Percentiles rank a stretch among this genome's conserved stretches.
phyloP scores from a whole-genome alignment of 148 eudicot genomes.

The Amaranthus palmeri region DNA sequence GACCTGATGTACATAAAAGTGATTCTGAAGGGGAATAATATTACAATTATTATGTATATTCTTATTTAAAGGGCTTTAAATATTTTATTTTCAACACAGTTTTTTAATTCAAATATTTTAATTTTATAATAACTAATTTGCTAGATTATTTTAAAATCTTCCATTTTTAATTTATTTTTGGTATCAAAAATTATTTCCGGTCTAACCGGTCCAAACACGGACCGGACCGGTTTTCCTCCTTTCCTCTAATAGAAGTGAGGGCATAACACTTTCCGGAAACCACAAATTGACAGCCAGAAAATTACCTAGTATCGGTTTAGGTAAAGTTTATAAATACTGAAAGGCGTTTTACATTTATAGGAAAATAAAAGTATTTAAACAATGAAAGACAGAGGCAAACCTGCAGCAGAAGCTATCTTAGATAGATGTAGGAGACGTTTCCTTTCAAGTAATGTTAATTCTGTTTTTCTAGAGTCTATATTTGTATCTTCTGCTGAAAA shows the following conservation, averaged over 20 bases:
- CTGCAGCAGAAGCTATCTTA: constrained; percentile 92
- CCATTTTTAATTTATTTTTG: too few relatives aligned
- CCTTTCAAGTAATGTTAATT: constrained; percentile 58
- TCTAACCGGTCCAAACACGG: too few relatives aligned
- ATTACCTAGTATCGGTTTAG: not conserved
- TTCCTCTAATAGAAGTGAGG: not conserved
- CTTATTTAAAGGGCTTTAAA: too few relatives aligned
- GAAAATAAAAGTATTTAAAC: not conserved
- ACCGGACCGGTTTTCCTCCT: not conserved
- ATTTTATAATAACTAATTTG: too few relatives aligned
- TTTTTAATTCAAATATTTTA: too few relatives aligned
- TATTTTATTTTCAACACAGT: too few relatives aligned
- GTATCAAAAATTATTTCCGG: too few relatives aligned
- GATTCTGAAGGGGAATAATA: too few relatives aligned
- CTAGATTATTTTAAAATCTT: too few relatives aligned
- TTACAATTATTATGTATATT: too few relatives aligned
- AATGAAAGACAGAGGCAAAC: constrained; percentile 31
- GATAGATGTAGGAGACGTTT: constrained; percentile 75
- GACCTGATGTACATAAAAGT: too few relatives aligned
- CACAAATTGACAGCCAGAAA: not conserved
- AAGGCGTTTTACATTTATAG: not conserved
- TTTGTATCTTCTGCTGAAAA: constrained; percentile 30
- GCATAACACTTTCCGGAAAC: not conserved
- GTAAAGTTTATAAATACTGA: not conserved
- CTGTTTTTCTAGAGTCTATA: constrained; percentile 25